Evolutionary conservation across 345 rosid species (phyloP).

Genomic region (Cochlearia excelsa): DNA sequence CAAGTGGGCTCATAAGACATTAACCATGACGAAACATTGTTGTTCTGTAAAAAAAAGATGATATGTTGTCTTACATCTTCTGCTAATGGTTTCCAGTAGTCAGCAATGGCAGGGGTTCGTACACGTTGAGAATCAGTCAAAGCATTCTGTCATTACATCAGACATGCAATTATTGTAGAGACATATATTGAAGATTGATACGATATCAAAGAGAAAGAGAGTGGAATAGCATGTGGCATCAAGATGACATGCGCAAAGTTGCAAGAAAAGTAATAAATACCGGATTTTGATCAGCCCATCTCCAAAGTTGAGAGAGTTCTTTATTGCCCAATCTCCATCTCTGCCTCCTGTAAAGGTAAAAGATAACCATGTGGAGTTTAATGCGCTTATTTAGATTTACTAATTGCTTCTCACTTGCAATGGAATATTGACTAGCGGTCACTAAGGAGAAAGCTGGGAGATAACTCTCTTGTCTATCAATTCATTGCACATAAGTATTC

Average conservation of each 20-base stretch:
- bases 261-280: conserved; percentile 37
- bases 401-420: conserved; percentile 10
- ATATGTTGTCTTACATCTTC: conserved; percentile 68
- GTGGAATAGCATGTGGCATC: conserved; percentile 2
- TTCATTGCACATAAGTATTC: conserved; percentile 2
- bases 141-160: conserved; percentile 60
- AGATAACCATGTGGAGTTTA: conserved; percentile 1
- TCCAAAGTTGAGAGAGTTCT: conserved; percentile 98
- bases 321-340: conserved; percentile 94
- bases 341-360: conserved; percentile 55
- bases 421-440: background rate
- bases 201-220: background rate
- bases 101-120: conserved; percentile 76
- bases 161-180: conserved; percentile 26
- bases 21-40: background rate
- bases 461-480: conserved; percentile 5
- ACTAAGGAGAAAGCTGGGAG: conserved; percentile 3
- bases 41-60: background rate
- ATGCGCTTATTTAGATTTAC: conserved; percentile 4
- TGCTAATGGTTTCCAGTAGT: conserved; percentile 95
- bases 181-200: background rate
- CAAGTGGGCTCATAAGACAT: conserved; percentile 15
- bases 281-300: conserved; percentile 96
- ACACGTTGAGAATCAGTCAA: conserved; percentile 87
- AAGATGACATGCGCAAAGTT: background rate